These are phyloP conservation scores for Bertia moriformis DNA, from an alignment of 2,329 filamentous ascomycete genomes.

Conservation along the genomic window DNA sequence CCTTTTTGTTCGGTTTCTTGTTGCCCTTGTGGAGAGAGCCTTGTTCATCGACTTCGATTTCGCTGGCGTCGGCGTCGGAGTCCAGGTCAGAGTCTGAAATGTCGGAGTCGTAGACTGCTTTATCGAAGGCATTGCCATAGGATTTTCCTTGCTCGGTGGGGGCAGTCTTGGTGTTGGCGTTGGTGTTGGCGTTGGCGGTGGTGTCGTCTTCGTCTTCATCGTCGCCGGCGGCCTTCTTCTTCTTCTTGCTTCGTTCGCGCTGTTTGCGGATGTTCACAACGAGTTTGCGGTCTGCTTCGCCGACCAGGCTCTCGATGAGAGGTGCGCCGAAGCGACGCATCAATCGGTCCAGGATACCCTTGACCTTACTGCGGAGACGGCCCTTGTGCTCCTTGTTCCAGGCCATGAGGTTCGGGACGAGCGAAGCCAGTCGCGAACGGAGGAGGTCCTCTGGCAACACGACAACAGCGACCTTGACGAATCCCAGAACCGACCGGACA, in stretches of 20 bases:
- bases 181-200: constrained; percentile 32
- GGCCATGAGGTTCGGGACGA: constrained; percentile 81
- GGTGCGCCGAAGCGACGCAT: constrained; percentile 81
- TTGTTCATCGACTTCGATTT: constrained; percentile 30
- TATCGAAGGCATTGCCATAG: constrained; percentile 88
- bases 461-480: constrained; percentile 91
- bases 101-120: constrained; percentile 80
- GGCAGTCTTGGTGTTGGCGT: no score
- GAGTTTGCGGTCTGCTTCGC: constrained; percentile 76
- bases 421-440: constrained; percentile 57
- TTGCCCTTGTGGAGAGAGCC: constrained; percentile 16
- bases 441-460: constrained; percentile 68
- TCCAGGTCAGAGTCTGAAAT: constrained; percentile 41
- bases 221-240: constrained; percentile 57
- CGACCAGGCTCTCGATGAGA: constrained; percentile 64
- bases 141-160: no score
- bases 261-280: constrained; percentile 91
- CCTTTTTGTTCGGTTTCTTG: constrained; percentile 29
- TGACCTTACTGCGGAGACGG: constrained; percentile 91
- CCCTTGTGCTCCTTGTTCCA: constrained; percentile 99
- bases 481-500: constrained; percentile 83
- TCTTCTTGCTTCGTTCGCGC: constrained; percentile 77
- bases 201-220: constrained; percentile 43
- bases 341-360: constrained; percentile 92
- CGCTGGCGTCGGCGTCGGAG: constrained; percentile 49